Evolutionary conservation across 352 stramenopile genomes (phyloP).

Genomic region (Phytopythium chamaehyphon): DNA sequence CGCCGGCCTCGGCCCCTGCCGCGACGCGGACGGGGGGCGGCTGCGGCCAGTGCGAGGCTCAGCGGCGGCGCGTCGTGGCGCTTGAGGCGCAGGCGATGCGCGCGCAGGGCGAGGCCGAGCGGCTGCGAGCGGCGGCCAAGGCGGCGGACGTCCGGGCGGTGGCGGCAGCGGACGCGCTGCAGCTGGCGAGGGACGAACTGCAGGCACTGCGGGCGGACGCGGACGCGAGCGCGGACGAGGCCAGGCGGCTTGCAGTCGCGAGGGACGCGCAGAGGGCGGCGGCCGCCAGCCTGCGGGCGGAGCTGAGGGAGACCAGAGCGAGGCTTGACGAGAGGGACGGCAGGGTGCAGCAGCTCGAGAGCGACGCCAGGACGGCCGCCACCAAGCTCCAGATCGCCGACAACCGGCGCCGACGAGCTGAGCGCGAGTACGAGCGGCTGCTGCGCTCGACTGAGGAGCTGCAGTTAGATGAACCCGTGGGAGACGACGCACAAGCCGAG

Average conservation of each 20-base stretch:
- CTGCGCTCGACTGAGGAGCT: slow-evolving; percentile 19
- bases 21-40: no score
- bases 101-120: slow-evolving; percentile 6
- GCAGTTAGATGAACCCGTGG: slow-evolving; percentile 5
- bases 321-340: slow-evolving; percentile 15
- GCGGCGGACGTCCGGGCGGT: slow-evolving; percentile 12
- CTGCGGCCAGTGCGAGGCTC: slow-evolving; percentile 9
- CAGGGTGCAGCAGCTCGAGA: slow-evolving; percentile 15
- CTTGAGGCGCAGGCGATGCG: slow-evolving; percentile 30
- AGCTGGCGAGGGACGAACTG: slow-evolving; percentile 5
- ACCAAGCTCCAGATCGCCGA: slow-evolving; percentile 33
- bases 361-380: slow-evolving; percentile 12
- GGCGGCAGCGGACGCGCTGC: slow-evolving; percentile 3
- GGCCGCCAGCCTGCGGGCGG: slow-evolving; percentile 12
- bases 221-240: slow-evolving; percentile 12
- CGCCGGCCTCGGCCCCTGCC: no score
- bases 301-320: slow-evolving; percentile 16
- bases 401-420: slow-evolving; percentile 20
- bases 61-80: slow-evolving; percentile 16
- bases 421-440: slow-evolving; percentile 18
- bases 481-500: slow-evolving; percentile 7
- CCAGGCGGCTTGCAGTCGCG: slow-evolving; percentile 12
- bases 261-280: slow-evolving; percentile 23
- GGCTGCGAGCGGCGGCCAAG: slow-evolving; percentile 1
- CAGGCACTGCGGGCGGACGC: slow-evolving; percentile 1